Percentiles rank a stretch among this genome's conserved stretches.
Conservation (phyloP, 495 filamentous ascomycete species). For the Penicillium canariense region DNA sequence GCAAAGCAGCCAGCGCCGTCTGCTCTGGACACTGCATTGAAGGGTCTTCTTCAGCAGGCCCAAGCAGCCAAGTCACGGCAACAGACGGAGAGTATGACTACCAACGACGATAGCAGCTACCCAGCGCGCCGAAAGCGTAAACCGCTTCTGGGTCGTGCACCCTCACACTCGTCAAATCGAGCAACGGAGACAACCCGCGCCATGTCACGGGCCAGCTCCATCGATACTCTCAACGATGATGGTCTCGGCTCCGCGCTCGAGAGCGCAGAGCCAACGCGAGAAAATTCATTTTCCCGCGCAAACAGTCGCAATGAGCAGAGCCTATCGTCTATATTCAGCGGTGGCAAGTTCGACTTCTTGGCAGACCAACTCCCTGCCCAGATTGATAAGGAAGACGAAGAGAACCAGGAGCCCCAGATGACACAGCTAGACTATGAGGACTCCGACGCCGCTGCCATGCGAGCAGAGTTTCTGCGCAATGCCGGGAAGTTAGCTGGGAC, state of each 20-base stretch:
- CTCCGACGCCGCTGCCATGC: constrained; percentile 48
- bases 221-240: constrained; percentile 56
- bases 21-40: constrained; percentile 39
- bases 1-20: constrained; percentile 23
- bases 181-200: constrained; percentile 16
- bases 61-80: constrained; percentile 37
- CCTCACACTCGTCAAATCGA: constrained; percentile 39
- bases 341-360: constrained; percentile 34
- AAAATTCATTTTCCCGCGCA: constrained; percentile 26
- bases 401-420: constrained; percentile 42
- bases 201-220: constrained; percentile 50
- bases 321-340: constrained; percentile 34
- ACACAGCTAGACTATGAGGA: constrained; percentile 57
- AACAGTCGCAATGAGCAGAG: constrained; percentile 29
- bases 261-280: constrained; percentile 30
- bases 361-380: constrained; percentile 18
- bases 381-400: constrained; percentile 32
- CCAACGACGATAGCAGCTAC: constrained; percentile 17
- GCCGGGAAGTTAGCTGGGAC: constrained; percentile 41
- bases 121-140: constrained; percentile 30
- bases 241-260: constrained; percentile 48
- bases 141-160: constrained; percentile 50
- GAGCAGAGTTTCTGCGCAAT: constrained; percentile 43
- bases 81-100: constrained; percentile 13
- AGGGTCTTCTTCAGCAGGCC: constrained; percentile 42